Conservation (phyloP, 2,329 filamentous ascomycete genomes). For the Coniochaeta sp. region DNA sequence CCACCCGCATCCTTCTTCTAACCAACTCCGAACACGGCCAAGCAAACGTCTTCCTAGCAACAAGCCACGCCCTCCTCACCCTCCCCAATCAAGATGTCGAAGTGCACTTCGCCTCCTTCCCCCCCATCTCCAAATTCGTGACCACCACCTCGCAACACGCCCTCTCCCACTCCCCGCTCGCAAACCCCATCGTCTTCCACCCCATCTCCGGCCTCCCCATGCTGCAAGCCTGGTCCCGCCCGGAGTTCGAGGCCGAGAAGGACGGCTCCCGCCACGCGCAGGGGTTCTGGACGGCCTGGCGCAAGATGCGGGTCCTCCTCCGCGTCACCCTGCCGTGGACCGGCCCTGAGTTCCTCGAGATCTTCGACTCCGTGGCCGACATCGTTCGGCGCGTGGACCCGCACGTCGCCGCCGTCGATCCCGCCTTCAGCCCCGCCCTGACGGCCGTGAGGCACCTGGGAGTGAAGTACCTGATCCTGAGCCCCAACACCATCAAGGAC, state of each 20-base stretch:
- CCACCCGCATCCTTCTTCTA: constrained; percentile 24
- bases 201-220: constrained; percentile 13
- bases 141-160: constrained; percentile 10
- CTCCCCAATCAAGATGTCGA: constrained; percentile 20
- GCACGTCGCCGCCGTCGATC: constrained; percentile 23
- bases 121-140: constrained; percentile 11
- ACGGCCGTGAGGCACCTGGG: constrained; percentile 27
- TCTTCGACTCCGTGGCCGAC: constrained; percentile 15
- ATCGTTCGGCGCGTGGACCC: constrained; percentile 24
- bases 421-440: constrained; percentile 24
- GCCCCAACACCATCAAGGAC: constrained; percentile 25
- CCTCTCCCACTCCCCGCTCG: constrained; percentile 5
- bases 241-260: constrained; percentile 7
- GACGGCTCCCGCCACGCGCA: constrained; percentile 2
- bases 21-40: constrained; percentile 23
- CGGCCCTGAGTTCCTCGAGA: constrained; percentile 18
- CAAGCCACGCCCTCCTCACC: constrained; percentile 23
- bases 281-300: constrained; percentile 5
- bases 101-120: constrained; percentile 26
- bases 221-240: constrained; percentile 8
- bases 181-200: constrained; percentile 17
- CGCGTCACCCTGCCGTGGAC: constrained; percentile 19
- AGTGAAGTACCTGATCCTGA: constrained; percentile 16
- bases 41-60: constrained; percentile 28
- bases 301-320: constrained; percentile 11